A percentile compares a stretch with the other conserved stretches of the same genome.
These are phyloP conservation scores for Trypanosoma lewisi DNA, from an alignment of 208 protist genomes.

Conservation along the genomic window DNA sequence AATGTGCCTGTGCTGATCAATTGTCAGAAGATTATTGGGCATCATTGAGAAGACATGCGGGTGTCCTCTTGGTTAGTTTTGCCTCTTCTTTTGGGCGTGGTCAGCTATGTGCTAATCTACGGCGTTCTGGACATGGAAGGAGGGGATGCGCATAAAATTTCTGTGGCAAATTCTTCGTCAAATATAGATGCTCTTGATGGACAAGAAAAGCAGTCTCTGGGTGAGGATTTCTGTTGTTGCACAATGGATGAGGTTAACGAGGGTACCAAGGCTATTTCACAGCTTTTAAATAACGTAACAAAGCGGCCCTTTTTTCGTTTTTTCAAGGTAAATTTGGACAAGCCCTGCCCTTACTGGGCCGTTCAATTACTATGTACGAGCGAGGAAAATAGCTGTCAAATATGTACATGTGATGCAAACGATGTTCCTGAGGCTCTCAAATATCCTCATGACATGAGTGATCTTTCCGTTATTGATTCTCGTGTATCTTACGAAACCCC, in stretches of 20 bases:
- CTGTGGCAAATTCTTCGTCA: not conserved
- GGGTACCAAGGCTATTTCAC: constrained; percentile 37
- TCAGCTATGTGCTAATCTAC: constrained; percentile 4
- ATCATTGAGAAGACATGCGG: not conserved
- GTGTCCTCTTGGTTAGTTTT: constrained; percentile 1
- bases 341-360: constrained; percentile 85
- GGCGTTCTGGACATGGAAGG: not conserved
- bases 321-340: constrained; percentile 86
- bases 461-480: constrained; percentile 40
- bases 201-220: constrained; percentile 14
- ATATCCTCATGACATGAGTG: constrained; percentile 70
- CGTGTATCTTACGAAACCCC: constrained; percentile 27
- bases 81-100: constrained; percentile 7
- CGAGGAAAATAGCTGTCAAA: constrained; percentile 68
- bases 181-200: not conserved
- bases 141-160: not conserved
- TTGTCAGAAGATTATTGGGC: no score
- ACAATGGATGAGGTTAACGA: constrained; percentile 45
- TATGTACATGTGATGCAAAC: constrained; percentile 81
- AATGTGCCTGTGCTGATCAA: not conserved
- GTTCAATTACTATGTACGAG: constrained; percentile 75
- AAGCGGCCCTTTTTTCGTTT: constrained; percentile 81
- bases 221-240: constrained; percentile 65
- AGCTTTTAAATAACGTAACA: constrained; percentile 73
- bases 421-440: constrained; percentile 65